Conservation (phyloP, 129 eudicot genomes). For the Kitagawia praeruptora region DNA sequence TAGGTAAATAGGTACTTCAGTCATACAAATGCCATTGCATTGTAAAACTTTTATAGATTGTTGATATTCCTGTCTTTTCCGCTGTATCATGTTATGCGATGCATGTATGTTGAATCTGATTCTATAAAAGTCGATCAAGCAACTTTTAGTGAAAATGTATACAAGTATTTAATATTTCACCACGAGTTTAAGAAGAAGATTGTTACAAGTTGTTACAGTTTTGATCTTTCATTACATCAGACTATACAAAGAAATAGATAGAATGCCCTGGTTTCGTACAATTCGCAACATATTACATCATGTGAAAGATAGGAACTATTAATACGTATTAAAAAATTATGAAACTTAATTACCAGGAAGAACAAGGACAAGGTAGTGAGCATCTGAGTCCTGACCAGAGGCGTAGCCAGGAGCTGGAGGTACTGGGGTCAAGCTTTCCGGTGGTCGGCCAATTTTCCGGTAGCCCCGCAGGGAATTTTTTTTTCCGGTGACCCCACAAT, state of each 20-base stretch:
- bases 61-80: not conserved
- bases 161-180: not conserved
- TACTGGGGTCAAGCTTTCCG: too few species aligned
- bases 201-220: not conserved
- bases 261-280: not conserved
- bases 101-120: not conserved
- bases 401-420: too few species aligned
- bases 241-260: not conserved
- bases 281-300: not conserved
- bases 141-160: not conserved
- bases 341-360: slow-evolving; percentile 20
- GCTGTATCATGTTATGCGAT: not conserved
- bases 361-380: slow-evolving; percentile 20
- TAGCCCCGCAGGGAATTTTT: too few species aligned
- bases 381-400: slow-evolving; percentile 4
- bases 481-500: too few species aligned
- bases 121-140: not conserved
- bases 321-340: not conserved
- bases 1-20: too few species aligned
- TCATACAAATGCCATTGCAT: not conserved
- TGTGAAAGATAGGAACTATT: not conserved
- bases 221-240: not conserved
- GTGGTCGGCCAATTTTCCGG: too few species aligned
- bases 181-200: not conserved
- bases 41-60: not conserved